phyloP scores from a whole-genome alignment of 1,284 basidiomycete species.

The Coniophora puteana region DNA sequence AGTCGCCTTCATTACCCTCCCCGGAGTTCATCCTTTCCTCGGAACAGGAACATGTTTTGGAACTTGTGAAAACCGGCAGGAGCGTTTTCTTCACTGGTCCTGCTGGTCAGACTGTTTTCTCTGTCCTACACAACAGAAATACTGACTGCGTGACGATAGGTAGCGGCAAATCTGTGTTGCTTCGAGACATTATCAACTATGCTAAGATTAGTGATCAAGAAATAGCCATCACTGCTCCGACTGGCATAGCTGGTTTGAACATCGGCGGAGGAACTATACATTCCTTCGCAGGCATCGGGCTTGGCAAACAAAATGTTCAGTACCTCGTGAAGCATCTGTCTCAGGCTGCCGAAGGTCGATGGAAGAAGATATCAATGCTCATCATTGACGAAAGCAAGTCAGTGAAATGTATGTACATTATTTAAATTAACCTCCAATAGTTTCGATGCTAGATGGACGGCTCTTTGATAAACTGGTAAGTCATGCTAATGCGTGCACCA shows the following conservation, averaged over 20 bases:
- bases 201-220: constrained; percentile 39
- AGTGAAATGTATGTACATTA: neutral
- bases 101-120: constrained; percentile 53
- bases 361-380: constrained; percentile 47
- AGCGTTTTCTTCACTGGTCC: constrained; percentile 83
- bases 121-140: no score
- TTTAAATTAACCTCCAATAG: constrained; percentile 19
- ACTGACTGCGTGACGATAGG: constrained; percentile 34
- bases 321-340: constrained; percentile 46
- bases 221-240: constrained; percentile 64
- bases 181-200: constrained; percentile 62
- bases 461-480: constrained; percentile 60
- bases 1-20: constrained; percentile 3
- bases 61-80: constrained; percentile 51
- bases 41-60: constrained; percentile 58
- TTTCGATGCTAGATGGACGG: constrained; percentile 48
- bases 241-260: constrained; percentile 73
- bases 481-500: neutral
- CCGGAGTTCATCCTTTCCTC: constrained; percentile 30
- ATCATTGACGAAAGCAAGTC: constrained; percentile 64
- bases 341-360: constrained; percentile 39
- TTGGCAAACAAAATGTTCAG: constrained; percentile 47
- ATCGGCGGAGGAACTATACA: constrained; percentile 72
- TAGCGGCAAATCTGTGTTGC: constrained; percentile 71
- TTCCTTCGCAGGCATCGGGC: constrained; percentile 65